Evolutionary conservation across 495 filamentous ascomycete genomes (phyloP).

Genomic region (Penicillium samsonianum): DNA sequence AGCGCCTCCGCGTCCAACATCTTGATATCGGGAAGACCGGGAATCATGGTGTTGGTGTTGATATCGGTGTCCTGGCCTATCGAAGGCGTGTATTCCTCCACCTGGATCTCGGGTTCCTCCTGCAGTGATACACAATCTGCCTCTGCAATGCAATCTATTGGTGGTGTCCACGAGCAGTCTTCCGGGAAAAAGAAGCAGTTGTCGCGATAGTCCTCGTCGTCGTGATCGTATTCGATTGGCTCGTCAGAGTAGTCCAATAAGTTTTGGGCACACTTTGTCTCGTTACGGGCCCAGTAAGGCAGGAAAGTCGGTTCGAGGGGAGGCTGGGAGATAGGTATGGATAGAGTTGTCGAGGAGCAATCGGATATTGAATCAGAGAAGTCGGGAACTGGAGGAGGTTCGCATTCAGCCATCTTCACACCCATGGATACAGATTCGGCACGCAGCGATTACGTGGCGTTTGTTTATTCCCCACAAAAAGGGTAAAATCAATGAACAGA

Average conservation of each 20-base stretch:
- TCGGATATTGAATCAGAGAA: conserved; percentile 20
- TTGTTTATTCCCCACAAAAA: background rate
- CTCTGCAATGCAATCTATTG: conserved; percentile 33
- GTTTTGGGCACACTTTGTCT: conserved; percentile 43
- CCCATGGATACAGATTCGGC: conserved; percentile 21
- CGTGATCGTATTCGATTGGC: conserved; percentile 50
- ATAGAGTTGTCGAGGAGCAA: conserved; percentile 12
- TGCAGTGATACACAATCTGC: conserved; percentile 11
- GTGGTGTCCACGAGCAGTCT: conserved; percentile 49
- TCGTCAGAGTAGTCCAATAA: conserved; percentile 44
- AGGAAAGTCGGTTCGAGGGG: conserved; percentile 28
- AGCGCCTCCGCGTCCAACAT: conserved; percentile 52
- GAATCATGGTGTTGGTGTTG: conserved; percentile 44
- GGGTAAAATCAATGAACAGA: conserved; percentile 10
- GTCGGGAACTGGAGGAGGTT: conserved; percentile 27
- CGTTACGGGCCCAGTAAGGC: conserved; percentile 47
- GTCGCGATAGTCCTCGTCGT: conserved; percentile 49
- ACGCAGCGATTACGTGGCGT: background rate
- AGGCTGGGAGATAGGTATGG: conserved; percentile 9
- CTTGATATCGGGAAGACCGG: conserved; percentile 50
- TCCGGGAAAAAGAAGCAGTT: conserved; percentile 53
- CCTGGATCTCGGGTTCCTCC: conserved; percentile 6
- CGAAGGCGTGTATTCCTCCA: conserved; percentile 8
- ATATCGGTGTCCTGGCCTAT: conserved; percentile 4
- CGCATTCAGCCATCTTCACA: conserved; percentile 35